Evolutionary conservation across 2,329 filamentous ascomycete genomes (phyloP), one percentile per base, ranked within the genome.

Genomic region (Cladosporium sp.): DNA sequence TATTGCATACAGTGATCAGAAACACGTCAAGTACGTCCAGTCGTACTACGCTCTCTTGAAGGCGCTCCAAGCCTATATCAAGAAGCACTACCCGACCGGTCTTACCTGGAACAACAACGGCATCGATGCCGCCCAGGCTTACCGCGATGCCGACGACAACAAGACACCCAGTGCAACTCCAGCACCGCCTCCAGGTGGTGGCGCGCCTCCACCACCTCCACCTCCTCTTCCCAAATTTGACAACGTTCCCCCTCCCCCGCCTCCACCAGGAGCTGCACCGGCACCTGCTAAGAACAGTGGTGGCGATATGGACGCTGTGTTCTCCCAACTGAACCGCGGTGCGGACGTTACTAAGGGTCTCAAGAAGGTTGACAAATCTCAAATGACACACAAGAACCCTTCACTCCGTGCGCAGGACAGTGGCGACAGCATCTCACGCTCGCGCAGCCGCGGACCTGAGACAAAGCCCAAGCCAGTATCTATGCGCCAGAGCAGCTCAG

Each of bases 301-400:
- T 5, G 79, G 85, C 32, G 93, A 94, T 65, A 88, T 97, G 78
- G 88, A 88, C 26, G 93, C 94, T 28, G 93, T 99, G 2, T 99
- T 99, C 78, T 90, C 90, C 49, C 91, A 97, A 71, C 83, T 99
- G 63, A 98, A 98, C 80, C 90, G 90, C 77, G 95, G 95, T 66
- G 88, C 92, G 67, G 85, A 87, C n/a, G 92, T 99, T 67, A 99
- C 95, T 4, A 88, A 92, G 71, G 89, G 91, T 36, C 85, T 99
- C 41, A 90, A 91, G 71, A 99, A 97, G 83, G 95, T 99, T 59
- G 94, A 97, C 81, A 90, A 90, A 76, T 95, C 91, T 64, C 86
- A 98, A 79, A 97, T 97, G 94, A 99, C 95, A 67, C 95, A 99
- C 81, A 98, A 98, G 84, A 99, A 99, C 80, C 95, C 95, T 15